Conservation (phyloP, 441 rosid genomes). For the Croton laevigatus region DNA sequence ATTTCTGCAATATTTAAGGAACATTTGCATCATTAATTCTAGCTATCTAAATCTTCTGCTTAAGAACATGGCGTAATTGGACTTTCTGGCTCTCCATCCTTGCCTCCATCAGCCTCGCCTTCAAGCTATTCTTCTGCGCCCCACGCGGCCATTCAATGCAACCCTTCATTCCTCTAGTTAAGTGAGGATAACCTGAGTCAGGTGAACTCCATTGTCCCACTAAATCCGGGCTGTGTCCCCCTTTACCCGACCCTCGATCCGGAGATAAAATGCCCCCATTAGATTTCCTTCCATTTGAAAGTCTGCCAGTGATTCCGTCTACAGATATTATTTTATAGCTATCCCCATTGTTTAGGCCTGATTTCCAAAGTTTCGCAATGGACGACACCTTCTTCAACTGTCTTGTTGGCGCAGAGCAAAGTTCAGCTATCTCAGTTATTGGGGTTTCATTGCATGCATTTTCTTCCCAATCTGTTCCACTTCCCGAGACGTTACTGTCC, state of each 20-base stretch:
- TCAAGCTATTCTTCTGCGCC: slow-evolving; percentile 72
- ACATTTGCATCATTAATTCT: slow-evolving; percentile 21
- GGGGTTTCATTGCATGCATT: slow-evolving; percentile 51
- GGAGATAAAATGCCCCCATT: slow-evolving; percentile 52
- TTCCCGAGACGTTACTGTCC: slow-evolving; percentile 52
- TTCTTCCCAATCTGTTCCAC: slow-evolving; percentile 54
- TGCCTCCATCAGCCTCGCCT: slow-evolving; percentile 91
- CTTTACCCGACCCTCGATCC: slow-evolving; percentile 53
- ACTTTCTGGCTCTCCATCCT: slow-evolving; percentile 84
- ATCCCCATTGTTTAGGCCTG: slow-evolving; percentile 48
- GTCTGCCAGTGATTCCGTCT: slow-evolving; percentile 53
- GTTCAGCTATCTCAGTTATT: slow-evolving; percentile 63
- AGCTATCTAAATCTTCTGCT: slow-evolving; percentile 61
- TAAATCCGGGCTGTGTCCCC: slow-evolving; percentile 55
- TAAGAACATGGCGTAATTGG: slow-evolving; percentile 83
- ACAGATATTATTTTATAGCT: slow-evolving; percentile 52
- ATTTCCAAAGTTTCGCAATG: slow-evolving; percentile 76
- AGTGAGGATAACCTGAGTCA: slow-evolving; percentile 59
- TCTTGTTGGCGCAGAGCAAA: slow-evolving; percentile 52
- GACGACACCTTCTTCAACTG: slow-evolving; percentile 66
- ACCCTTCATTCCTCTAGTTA: slow-evolving; percentile 80
- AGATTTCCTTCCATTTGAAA: slow-evolving; percentile 61
- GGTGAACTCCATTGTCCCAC: slow-evolving; percentile 85
- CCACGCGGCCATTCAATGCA: slow-evolving; percentile 97
- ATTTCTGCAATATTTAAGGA: slow-evolving; percentile 13